These are phyloP conservation scores for Fusarium musae DNA, from an alignment of 2,329 filamentous ascomycete species.

Conservation along the genomic window DNA sequence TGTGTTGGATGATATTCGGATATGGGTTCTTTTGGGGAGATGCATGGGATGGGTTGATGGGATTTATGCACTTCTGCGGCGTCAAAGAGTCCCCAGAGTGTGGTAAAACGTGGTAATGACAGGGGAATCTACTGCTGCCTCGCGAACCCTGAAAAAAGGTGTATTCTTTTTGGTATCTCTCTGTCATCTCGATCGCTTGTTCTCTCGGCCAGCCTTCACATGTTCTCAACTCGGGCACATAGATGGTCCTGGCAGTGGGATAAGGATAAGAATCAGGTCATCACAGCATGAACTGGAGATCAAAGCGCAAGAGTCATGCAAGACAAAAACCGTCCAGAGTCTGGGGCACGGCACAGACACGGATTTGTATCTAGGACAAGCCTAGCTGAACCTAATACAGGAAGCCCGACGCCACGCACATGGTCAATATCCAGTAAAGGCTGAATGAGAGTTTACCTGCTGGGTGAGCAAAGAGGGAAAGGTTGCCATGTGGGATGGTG, in stretches of 20 bases:
- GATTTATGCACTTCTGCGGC: slow-evolving; percentile 21
- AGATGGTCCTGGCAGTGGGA: neutral
- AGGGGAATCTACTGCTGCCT: slow-evolving; percentile 15
- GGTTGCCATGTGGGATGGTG: slow-evolving; percentile 30
- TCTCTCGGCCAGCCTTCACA: neutral
- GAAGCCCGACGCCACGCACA: slow-evolving; percentile 40
- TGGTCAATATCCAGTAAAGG: slow-evolving; percentile 17
- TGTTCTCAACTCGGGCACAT: neutral
- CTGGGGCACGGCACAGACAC: slow-evolving; percentile 29
- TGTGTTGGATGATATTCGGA: slow-evolving; percentile 12
- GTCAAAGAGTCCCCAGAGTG: slow-evolving; percentile 16
- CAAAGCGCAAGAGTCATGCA: slow-evolving; percentile 35
- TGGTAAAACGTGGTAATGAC: slow-evolving; percentile 32
- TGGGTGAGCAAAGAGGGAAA: neutral
- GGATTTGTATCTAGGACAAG: slow-evolving; percentile 35
- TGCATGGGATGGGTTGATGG: slow-evolving; percentile 4
- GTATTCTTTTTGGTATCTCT: neutral
- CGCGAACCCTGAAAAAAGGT: slow-evolving; percentile 15
- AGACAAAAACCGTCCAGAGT: slow-evolving; percentile 18
- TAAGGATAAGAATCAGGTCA: neutral
- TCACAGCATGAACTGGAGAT: neutral
- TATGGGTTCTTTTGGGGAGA: neutral
- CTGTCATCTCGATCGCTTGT: neutral
- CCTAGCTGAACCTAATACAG: slow-evolving; percentile 37
- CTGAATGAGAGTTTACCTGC: slow-evolving; percentile 4